phyloP scores from a whole-genome alignment of 1,284 basidiomycete species.

The Cutaneotrichosporon cutaneum region DNA sequence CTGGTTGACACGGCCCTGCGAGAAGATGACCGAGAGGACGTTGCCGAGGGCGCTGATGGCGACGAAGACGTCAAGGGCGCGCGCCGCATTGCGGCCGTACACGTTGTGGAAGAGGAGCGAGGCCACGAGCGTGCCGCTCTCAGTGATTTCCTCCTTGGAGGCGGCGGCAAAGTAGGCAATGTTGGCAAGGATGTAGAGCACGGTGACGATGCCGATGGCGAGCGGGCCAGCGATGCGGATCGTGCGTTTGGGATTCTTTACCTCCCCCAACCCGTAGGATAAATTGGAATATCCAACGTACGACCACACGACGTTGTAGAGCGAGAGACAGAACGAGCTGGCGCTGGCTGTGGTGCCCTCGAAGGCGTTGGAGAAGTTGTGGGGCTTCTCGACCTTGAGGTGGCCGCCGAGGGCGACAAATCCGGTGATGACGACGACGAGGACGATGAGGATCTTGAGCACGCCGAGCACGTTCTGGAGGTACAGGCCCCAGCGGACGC shows the following conservation, averaged over 20 bases:
- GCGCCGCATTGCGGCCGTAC: constrained; percentile 48
- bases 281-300: constrained; percentile 55
- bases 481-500: neutral
- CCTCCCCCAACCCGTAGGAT: constrained; percentile 51
- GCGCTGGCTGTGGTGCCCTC: constrained; percentile 54
- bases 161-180: constrained; percentile 54
- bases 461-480: constrained; percentile 4
- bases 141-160: constrained; percentile 41
- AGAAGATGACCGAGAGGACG: constrained; percentile 51
- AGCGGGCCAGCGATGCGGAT: constrained; percentile 34
- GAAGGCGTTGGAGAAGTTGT: constrained; percentile 59
- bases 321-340: constrained; percentile 54
- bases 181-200: constrained; percentile 40
- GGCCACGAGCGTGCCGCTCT: constrained; percentile 44
- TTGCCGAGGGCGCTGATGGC: constrained; percentile 48
- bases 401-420: constrained; percentile 57
- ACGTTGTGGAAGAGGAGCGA: constrained; percentile 48
- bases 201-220: constrained; percentile 33
- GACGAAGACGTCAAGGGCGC: constrained; percentile 40
- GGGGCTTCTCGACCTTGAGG: constrained; percentile 52
- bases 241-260: constrained; percentile 43
- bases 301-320: constrained; percentile 31
- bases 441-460: neutral
- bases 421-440: constrained; percentile 54
- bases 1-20: constrained; percentile 40